These are phyloP conservation scores for Pneumocystis oryctolagi DNA, from an alignment of 1,139 yeast genomes.

Conservation along the genomic window DNA sequence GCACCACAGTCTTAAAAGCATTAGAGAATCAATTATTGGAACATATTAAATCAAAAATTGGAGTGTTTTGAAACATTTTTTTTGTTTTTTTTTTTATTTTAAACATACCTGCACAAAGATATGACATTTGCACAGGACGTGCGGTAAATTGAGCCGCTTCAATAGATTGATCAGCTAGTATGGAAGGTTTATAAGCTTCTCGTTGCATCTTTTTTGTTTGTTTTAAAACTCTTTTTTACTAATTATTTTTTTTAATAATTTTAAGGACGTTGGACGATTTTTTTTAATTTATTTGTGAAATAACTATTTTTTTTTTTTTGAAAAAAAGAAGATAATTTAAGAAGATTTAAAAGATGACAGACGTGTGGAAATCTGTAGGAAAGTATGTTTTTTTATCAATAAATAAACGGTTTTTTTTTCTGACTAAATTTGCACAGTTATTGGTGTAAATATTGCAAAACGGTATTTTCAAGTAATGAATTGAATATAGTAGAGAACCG, in stretches of 20 bases:
- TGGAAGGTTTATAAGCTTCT: background rate
- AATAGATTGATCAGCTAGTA: background rate
- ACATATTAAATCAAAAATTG: background rate
- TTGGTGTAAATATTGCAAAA: slow-evolving; percentile 3
- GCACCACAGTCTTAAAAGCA: slow-evolving; percentile 93
- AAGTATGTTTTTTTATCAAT: background rate
- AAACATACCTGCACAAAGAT: background rate
- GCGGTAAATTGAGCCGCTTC: background rate
- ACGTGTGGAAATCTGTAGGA: background rate
- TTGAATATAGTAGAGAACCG: background rate
- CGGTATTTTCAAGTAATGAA: background rate
- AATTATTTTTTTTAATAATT: background rate
- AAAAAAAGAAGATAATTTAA: background rate
- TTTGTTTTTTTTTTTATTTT: background rate
- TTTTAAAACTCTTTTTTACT: background rate
- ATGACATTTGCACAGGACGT: background rate
- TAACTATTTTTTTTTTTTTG: background rate
- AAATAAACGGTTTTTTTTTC: background rate
- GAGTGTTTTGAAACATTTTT: background rate
- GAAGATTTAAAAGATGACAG: background rate
- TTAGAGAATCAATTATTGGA: slow-evolving; percentile 43
- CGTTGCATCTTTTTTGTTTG: background rate
- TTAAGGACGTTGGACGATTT: background rate
- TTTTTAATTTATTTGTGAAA: background rate
- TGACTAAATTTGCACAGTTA: background rate